Percentiles rank a stretch among this genome's conserved stretches.
Conservation (phyloP, 495 filamentous ascomycete species). For the Astrothelium subdiscretum region DNA sequence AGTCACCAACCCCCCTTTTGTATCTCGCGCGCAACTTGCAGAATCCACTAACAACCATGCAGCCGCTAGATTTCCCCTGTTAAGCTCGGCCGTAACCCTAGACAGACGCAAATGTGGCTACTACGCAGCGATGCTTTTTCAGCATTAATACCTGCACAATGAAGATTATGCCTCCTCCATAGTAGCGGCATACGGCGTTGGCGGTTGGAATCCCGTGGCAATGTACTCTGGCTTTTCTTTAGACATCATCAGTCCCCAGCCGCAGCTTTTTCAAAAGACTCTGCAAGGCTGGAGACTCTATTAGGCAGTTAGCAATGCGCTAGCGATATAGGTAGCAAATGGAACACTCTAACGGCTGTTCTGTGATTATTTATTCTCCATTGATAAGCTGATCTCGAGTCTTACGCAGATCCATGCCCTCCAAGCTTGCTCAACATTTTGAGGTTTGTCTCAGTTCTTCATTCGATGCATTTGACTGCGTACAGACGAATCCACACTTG, state of each 20-base stretch:
- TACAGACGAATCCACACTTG: too few relatives aligned
- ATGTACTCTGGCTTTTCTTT: neutral
- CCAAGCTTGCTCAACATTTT: too few relatives aligned
- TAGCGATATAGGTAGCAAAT: neutral
- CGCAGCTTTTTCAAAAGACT: too few relatives aligned
- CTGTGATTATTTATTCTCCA: too few relatives aligned
- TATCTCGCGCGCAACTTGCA: neutral
- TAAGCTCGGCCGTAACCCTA: neutral
- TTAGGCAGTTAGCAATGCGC: neutral
- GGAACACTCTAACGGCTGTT: too few relatives aligned
- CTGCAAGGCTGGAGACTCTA: too few relatives aligned
- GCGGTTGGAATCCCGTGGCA: neutral
- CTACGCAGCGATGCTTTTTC: neutral
- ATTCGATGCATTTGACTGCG: too few relatives aligned
- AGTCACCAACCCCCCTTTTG: neutral
- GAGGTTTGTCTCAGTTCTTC: too few relatives aligned
- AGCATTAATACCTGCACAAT: neutral
- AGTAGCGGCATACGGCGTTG: neutral
- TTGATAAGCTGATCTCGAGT: too few relatives aligned
- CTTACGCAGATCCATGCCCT: too few relatives aligned
- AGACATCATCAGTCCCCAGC: neutral
- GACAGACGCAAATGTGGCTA: neutral
- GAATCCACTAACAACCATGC: neutral
- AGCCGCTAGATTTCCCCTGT: neutral
- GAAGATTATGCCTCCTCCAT: neutral